Conservation (phyloP, 768 basidiomycete genomes). For the Boletus huronensis region DNA sequence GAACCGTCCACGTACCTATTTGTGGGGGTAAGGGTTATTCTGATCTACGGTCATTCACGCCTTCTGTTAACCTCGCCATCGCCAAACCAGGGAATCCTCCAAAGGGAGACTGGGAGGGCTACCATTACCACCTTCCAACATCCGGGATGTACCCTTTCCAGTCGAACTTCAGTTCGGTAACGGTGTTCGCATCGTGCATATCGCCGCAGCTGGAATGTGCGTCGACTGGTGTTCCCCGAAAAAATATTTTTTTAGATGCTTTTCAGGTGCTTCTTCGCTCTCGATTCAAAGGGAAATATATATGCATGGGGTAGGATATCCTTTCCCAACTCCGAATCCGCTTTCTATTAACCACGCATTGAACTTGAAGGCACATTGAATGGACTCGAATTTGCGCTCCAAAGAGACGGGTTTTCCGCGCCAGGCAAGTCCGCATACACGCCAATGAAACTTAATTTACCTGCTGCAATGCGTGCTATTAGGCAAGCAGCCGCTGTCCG, state of each 20-base stretch:
- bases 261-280: slow-evolving; percentile 81
- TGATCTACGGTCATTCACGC: not conserved
- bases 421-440: slow-evolving; percentile 44
- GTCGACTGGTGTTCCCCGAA: slow-evolving; percentile 21
- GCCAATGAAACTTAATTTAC: slow-evolving; percentile 60
- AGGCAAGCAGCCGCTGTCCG: slow-evolving; percentile 42
- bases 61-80: not conserved
- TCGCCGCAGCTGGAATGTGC: slow-evolving; percentile 82
- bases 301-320: slow-evolving; percentile 72
- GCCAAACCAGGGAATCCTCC: slow-evolving; percentile 46
- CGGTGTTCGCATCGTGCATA: slow-evolving; percentile 59
- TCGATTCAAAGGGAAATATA: slow-evolving; percentile 70
- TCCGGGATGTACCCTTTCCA: slow-evolving; percentile 57
- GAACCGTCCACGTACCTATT: slow-evolving; percentile 46
- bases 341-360: slow-evolving; percentile 1
- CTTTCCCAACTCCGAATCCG: not conserved
- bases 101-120: slow-evolving; percentile 63
- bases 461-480: slow-evolving; percentile 55
- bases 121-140: slow-evolving; percentile 32
- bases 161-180: slow-evolving; percentile 53
- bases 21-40: slow-evolving; percentile 54
- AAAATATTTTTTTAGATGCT: not conserved
- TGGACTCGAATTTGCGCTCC: slow-evolving; percentile 39
- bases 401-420: slow-evolving; percentile 54
- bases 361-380: slow-evolving; percentile 58